Evolutionary conservation across 805 yeast genomes (phyloP), one percentile per base, ranked within the genome.

Genomic region (Metschnikowia reukaufii): DNA sequence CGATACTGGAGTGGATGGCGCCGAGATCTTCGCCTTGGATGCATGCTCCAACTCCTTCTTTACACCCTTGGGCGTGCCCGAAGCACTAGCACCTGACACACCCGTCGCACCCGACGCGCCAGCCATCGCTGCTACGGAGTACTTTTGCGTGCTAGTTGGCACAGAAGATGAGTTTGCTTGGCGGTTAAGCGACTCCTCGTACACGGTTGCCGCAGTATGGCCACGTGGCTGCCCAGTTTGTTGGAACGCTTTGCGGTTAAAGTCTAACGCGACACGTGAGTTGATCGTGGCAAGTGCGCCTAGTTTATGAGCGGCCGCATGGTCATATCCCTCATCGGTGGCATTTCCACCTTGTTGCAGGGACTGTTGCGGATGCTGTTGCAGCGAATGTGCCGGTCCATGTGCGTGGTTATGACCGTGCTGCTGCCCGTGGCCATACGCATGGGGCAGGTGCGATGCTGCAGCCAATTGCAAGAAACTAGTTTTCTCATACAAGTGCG

Each of bases 231-330:
- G 18, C 12, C 39, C 41, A 12, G 48, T 10, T 12, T 36, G 42
- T 29, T 25, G 45, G 38, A 44, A 45, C 1, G 31, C 38, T 52
- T 70, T 72, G 50, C 72, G 66, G 52, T 62, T 68, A 15, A 72
- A 68, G 54, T 73, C 77, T 50, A 73, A 63, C 1, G 75, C 77
- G 33, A 73, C 81, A 18, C 87, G 63, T 6, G 78, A 74, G 62
- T 80, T 80, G 50, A 82, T 83, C 2, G 88, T 83, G 20, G 83
- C 78, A 46, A 83, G 70, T 0, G 88, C 88, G 4, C 86, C 85
- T 52, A 83, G 66, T 59, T 83, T 83, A 63, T 78, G 65, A n/a
- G 79, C 77, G 13, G 68, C 63, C 47, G 66, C 68, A n/a, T 68
- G 60, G 36, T 64, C 59, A 31, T 64, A 47, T 31, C 50, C 53